Evolutionary conservation across 129 eudicot genomes (phyloP).

Genomic region (Heracleum sosnowskyi): DNA sequence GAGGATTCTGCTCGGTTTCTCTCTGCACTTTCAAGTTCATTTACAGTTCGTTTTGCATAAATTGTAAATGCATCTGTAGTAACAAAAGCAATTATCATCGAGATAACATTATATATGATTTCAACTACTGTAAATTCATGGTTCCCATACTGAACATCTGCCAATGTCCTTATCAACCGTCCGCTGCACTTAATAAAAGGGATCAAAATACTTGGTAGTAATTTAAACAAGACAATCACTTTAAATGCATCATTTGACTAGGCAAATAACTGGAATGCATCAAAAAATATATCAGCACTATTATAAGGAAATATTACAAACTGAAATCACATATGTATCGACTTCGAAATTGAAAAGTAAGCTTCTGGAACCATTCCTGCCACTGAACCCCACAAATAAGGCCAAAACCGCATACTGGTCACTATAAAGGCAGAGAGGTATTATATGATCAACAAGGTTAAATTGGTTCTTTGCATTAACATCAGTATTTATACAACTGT

Average conservation of each 20-base stretch:
- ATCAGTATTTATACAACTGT: too few species aligned
- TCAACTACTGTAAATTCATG: slow-evolving; percentile 62
- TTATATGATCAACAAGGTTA: too few species aligned
- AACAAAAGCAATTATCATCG: slow-evolving; percentile 58
- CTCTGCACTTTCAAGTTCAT: slow-evolving; percentile 46
- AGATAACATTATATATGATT: slow-evolving; percentile 69
- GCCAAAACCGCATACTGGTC: slow-evolving; percentile 79
- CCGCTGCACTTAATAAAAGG: slow-evolving; percentile 51
- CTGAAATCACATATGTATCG: background rate
- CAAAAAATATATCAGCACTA: background rate
- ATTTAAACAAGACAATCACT: background rate
- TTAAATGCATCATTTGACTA: background rate
- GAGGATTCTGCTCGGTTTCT: slow-evolving; percentile 30
- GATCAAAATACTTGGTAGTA: background rate
- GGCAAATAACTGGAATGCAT: background rate
- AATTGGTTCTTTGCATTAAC: too few species aligned
- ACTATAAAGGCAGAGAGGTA: too few species aligned
- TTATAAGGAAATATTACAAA: background rate
- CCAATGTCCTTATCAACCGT: slow-evolving; percentile 70
- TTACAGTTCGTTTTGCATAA: slow-evolving; percentile 53
- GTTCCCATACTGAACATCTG: slow-evolving; percentile 67
- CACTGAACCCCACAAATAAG: slow-evolving; percentile 74
- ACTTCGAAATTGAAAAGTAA: slow-evolving; percentile 9
- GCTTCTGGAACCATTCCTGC: slow-evolving; percentile 95
- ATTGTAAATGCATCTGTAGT: slow-evolving; percentile 59